phyloP scores from a whole-genome alignment of 177 flowering plant species.

The Tripterygium wilfordii region DNA sequence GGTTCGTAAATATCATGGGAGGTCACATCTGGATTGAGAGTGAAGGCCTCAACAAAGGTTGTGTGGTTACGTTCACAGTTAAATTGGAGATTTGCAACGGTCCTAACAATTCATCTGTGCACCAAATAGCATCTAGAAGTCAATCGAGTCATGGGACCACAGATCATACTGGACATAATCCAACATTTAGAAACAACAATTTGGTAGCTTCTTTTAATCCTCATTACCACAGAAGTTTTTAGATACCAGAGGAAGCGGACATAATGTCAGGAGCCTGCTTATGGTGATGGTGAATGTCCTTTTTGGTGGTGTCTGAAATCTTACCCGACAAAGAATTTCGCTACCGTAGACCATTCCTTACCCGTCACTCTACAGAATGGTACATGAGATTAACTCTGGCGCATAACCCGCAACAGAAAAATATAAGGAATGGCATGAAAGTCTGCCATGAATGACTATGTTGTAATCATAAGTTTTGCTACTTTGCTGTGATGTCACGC shows the following conservation, averaged over 20 bases:
- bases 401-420: too few relatives aligned
- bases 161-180: conserved; percentile 14
- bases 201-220: conserved; percentile 1
- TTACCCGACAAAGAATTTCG: too few relatives aligned
- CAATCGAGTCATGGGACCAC: conserved; percentile 19
- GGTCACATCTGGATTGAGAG: conserved; percentile 75
- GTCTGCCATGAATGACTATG: too few relatives aligned
- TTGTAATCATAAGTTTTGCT: too few relatives aligned
- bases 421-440: too few relatives aligned
- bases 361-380: too few relatives aligned
- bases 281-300: too few relatives aligned
- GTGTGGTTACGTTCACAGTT: conserved; percentile 33
- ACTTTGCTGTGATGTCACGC: too few relatives aligned
- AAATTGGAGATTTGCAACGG: conserved; percentile 38
- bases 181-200: conserved; percentile 4
- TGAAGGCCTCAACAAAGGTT: conserved; percentile 51
- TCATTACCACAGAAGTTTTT: conserved; percentile 26
- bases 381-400: too few relatives aligned
- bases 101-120: conserved; percentile 18
- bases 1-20: conserved; percentile 66
- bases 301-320: too few relatives aligned
- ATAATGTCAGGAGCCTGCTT: too few relatives aligned
- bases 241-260: conserved; percentile 5
- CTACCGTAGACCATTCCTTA: too few relatives aligned
- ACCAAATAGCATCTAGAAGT: conserved; percentile 15